Evolutionary conservation across 2,329 filamentous ascomycete genomes (phyloP).

Genomic region (Colletotrichum endophyticum): DNA sequence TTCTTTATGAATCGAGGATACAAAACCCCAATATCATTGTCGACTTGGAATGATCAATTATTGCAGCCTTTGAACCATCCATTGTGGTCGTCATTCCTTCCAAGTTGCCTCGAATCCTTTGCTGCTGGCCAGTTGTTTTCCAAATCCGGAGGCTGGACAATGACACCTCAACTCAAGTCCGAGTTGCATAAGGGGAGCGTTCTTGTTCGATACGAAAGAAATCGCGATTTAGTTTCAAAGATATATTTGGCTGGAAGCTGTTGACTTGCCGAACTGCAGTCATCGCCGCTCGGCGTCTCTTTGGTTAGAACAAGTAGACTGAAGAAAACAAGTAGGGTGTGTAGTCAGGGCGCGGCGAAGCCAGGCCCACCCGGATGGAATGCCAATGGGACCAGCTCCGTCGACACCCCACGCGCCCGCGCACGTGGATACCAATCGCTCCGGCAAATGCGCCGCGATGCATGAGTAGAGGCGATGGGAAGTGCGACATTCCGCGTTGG

Average conservation of each 20-base stretch:
- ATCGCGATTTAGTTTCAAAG: background rate
- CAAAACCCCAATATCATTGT: background rate
- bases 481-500: constrained; percentile 2
- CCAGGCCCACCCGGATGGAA: constrained; percentile 10
- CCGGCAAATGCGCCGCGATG: background rate
- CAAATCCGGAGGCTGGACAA: background rate
- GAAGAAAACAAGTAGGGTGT: background rate
- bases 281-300: background rate
- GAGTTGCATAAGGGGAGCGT: background rate
- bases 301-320: background rate
- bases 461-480: background rate
- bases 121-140: background rate
- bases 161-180: background rate
- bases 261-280: background rate
- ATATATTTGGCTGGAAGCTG: background rate
- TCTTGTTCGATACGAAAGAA: background rate
- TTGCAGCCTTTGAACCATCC: background rate
- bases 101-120: background rate
- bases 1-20: background rate
- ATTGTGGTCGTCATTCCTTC: background rate
- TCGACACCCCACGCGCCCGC: background rate
- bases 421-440: constrained; percentile 1
- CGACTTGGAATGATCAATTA: background rate
- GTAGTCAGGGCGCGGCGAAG: background rate
- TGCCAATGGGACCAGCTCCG: background rate